phyloP scores from a whole-genome alignment of 371 early-diverging fungal species.

The Saksenaea vasiformis region DNA sequence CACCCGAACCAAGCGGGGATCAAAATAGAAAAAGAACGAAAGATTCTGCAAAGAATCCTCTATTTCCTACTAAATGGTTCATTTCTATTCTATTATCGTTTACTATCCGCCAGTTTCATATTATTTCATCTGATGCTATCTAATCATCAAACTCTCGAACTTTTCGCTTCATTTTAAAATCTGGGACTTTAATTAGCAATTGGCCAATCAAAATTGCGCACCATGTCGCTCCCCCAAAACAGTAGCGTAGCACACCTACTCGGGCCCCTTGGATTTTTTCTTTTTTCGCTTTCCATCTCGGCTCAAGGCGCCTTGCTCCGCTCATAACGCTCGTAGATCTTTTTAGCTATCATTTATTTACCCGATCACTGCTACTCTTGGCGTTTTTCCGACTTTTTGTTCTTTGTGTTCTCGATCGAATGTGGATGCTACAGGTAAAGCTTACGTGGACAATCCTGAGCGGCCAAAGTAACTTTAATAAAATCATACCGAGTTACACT shows the following conservation, averaged over 20 bases:
- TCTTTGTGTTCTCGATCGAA: too few relatives aligned
- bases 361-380: neutral
- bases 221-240: neutral
- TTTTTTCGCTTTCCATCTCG: neutral
- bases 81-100: neutral
- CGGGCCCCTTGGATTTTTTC: neutral
- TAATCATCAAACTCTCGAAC: neutral
- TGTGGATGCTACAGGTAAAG: too few relatives aligned
- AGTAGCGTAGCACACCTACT: neutral
- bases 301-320: neutral
- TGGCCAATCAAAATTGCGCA: neutral
- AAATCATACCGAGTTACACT: too few relatives aligned
- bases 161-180: neutral
- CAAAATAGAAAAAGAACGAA: neutral
- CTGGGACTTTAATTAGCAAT: neutral
- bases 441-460: too few relatives aligned
- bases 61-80: neutral
- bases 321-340: neutral
- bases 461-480: too few relatives aligned
- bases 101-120: neutral
- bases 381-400: neutral
- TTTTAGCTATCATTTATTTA: neutral
- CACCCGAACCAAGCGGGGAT: neutral
- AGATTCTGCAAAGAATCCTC: neutral
- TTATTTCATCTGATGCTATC: neutral